Evolutionary conservation across 768 basidiomycete species (phyloP), one percentile per base, ranked within the genome.

Genomic region (Tulasnella sp.): DNA sequence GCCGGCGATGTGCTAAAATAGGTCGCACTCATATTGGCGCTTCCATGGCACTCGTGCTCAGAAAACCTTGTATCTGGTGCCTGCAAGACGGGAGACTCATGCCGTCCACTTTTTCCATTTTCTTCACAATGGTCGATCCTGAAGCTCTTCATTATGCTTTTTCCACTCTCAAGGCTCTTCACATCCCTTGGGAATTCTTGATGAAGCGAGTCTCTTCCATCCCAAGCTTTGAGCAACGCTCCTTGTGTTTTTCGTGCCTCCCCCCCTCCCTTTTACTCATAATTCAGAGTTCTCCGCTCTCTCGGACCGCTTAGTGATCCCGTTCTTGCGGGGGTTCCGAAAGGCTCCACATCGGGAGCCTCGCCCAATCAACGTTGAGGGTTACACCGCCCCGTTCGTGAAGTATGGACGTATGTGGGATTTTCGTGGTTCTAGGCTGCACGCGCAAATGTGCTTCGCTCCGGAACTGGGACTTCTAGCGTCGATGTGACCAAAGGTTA

Each of bases 101-200:
- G 58, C 58, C 58, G 58, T 12, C 31, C 15, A 5, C 12, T 34
- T 31, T 64, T 14, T 8, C 9, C 42, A 11, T 64, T 64, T 9
- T 64, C 58, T 64, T 64, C 58, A 64, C 58, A 64, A 64, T 64
- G 29, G 58, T 64, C 58, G 58, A 34, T 64, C 58, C 58, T 64
- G 58, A 34, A 34, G 9, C 25, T 54, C 25, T 64, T 64, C 58
- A 64, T 64, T 64, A 64, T 64, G 58, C 58, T 64, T 4, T 25
- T 25, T 15, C 14, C 58, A 12, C 15, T 29, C 29, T 25, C n/a
- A n/a, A 9, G 22, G 15, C 58, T 64, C 58, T 17, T 64, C 58
- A 34, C 29, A 64, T 29, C 29, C 31, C 58, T 34, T 31, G 29
- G 31, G 25, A 34, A 25, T 15, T 34, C 58, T 34, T 64, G 58